Percentiles rank a stretch among this genome's conserved stretches.
Evolutionary conservation across 257 asterid genomes (phyloP).

Genomic region (Dorcoceras hygrometricum): DNA sequence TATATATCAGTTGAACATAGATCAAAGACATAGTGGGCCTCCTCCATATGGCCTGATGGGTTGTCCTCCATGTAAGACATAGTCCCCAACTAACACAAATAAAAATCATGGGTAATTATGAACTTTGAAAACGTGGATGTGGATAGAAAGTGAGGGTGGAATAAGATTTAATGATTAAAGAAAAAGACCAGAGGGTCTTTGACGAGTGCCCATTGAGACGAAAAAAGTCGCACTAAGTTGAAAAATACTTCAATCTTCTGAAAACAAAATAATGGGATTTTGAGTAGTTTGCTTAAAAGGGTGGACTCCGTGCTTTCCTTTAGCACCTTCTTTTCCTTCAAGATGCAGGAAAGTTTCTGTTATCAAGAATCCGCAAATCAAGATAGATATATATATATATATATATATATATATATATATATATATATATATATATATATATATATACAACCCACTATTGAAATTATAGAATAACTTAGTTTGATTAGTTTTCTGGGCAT

Average conservation of each 20-base stretch:
- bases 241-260: constrained; percentile 28
- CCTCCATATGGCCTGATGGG: constrained; percentile 9
- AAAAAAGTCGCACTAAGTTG: constrained; percentile 14
- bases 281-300: constrained; percentile 25
- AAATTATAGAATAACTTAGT: too few species aligned
- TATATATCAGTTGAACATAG: too few species aligned
- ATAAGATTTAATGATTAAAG: constrained; percentile 25
- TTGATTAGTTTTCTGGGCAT: too few species aligned
- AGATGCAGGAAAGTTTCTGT: constrained; percentile 22
- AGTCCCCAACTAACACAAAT: constrained; percentile 24
- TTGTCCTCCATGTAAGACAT: constrained; percentile 23
- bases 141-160: constrained; percentile 19
- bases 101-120: constrained; percentile 31
- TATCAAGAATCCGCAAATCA: neutral
- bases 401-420: too few species aligned
- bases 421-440: too few species aligned
- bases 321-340: constrained; percentile 25
- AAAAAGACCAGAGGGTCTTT: constrained; percentile 19
- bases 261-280: constrained; percentile 27
- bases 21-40: neutral
- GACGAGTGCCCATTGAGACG: constrained; percentile 20
- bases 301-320: constrained; percentile 23
- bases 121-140: constrained; percentile 32
- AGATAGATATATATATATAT: neutral
- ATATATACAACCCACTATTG: too few species aligned